Conservation (phyloP, 1,284 basidiomycete species). For the Ustilago trichophora region DNA sequence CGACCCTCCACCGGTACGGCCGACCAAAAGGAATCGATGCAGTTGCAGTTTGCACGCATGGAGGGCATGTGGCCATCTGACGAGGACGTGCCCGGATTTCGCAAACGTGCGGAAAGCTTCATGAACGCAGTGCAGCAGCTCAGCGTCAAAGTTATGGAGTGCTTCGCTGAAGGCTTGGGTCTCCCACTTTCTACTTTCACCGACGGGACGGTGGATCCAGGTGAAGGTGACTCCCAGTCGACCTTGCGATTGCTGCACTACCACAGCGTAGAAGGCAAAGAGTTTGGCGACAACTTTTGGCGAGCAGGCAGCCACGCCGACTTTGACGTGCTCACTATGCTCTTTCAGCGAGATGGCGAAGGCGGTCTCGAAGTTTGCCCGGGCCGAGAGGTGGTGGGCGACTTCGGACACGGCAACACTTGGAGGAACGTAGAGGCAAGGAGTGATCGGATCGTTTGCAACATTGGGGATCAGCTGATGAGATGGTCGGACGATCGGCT, state of each 20-base stretch:
- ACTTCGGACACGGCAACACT: slow-evolving; percentile 70
- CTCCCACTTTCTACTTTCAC: slow-evolving; percentile 68
- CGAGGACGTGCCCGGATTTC: slow-evolving; percentile 72
- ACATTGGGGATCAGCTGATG: slow-evolving; percentile 74
- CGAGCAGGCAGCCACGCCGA: slow-evolving; percentile 74
- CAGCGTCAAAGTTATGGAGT: slow-evolving; percentile 70
- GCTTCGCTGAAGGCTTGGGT: slow-evolving; percentile 70
- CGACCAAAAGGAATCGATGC: slow-evolving; percentile 69
- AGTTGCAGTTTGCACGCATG: slow-evolving; percentile 68
- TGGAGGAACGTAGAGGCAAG: slow-evolving; percentile 70
- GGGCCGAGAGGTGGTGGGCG: slow-evolving; percentile 69
- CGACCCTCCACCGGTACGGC: slow-evolving; percentile 68
- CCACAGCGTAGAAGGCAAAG: slow-evolving; percentile 68
- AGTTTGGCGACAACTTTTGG: slow-evolving; percentile 67
- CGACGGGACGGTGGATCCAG: slow-evolving; percentile 46
- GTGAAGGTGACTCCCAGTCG: slow-evolving; percentile 69
- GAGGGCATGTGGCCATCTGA: slow-evolving; percentile 73
- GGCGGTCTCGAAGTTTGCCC: slow-evolving; percentile 73
- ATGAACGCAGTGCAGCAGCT: slow-evolving; percentile 70
- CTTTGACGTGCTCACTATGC: slow-evolving; percentile 72
- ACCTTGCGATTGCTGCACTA: slow-evolving; percentile 74
- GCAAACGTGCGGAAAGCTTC: slow-evolving; percentile 71
- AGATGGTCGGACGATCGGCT: slow-evolving; percentile 75
- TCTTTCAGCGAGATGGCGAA: slow-evolving; percentile 72
- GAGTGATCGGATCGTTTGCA: slow-evolving; percentile 71